Base-by-base conservation (phyloP, 2,329 filamentous ascomycete species). In the Aspergillus calidoustus region DNA sequence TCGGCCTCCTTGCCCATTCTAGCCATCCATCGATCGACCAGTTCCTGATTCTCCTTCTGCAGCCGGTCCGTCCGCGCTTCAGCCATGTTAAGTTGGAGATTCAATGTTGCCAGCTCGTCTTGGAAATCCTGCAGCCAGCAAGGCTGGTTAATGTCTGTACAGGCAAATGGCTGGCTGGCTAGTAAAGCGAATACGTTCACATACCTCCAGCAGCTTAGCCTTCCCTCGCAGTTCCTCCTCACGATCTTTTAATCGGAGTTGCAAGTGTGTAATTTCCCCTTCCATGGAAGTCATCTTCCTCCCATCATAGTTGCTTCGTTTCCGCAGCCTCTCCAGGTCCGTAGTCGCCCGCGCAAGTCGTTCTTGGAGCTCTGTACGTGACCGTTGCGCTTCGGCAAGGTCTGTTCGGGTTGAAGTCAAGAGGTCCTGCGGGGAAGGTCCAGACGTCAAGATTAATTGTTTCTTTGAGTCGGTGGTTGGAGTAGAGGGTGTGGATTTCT, bases 1-100 rank as follows among this genome's bases (percentile, higher is more conserved):
- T 95, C 91, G 11, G 91, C 94, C 80, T 97, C 93, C 73, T 89
- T 86, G 4, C 89, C 90, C 86, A 95, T 95, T 66, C 90, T 84
- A 72, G 87, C 88, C 90, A 98, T 93, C 92, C 93, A 98, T 58
- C 95, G 85, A 74, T 93, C 90, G 57, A 97, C 88, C 59, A 99
- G 83, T 68, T 97, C 91, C 72, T 91, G 89, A 73, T 98, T 98
- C 75, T 98, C 95, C 62, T 83, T 84, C 73, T 88, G 86, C 65
- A 96, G 81, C 76, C 87, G 89, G 73, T 89, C 87, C 30, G 86
- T 83, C 72, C 88, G 87, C 74, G 93, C 86, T 75, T 96, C 93
- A 3, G 90, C 89, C 82, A 97, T 87, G 68, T 95, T 93, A 48
- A 97, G 83, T 77, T 98, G 91, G 67, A 98, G 82, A 68, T 93